A percentile compares a stretch with the other conserved stretches of the same genome.
Evolutionary conservation across 83 land plant species (phyloP).

Genomic region (Picea engelmannii): DNA sequence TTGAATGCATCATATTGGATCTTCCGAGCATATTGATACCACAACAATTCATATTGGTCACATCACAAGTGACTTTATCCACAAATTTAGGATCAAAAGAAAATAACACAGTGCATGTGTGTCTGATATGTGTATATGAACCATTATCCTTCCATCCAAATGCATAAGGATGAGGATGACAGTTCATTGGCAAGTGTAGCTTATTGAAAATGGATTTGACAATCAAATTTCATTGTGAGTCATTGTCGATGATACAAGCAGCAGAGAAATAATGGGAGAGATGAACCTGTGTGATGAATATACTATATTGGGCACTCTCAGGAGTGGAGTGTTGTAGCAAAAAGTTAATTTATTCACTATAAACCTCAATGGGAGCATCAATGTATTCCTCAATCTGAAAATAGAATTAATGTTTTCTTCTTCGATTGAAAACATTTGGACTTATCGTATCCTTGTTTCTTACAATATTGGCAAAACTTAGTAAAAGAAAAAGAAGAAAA

Average conservation of each 20-base stretch:
- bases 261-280: background rate
- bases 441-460: no score
- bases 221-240: background rate
- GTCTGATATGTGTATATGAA: background rate
- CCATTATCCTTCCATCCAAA: background rate
- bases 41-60: background rate
- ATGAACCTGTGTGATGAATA: background rate
- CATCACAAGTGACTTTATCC: background rate
- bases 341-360: no score
- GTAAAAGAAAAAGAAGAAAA: no score
- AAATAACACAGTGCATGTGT: background rate
- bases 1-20: background rate
- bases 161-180: background rate
- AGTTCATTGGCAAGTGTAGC: background rate
- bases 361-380: no score
- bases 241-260: background rate
- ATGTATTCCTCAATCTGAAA: no score
- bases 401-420: no score
- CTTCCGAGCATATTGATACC: background rate
- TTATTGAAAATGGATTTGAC: background rate
- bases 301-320: background rate
- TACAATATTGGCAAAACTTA: no score
- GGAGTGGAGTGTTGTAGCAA: background rate
- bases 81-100: background rate
- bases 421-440: no score